phyloP scores from a whole-genome alignment of 352 stramenopile species.

The Phytophthora pisi region DNA sequence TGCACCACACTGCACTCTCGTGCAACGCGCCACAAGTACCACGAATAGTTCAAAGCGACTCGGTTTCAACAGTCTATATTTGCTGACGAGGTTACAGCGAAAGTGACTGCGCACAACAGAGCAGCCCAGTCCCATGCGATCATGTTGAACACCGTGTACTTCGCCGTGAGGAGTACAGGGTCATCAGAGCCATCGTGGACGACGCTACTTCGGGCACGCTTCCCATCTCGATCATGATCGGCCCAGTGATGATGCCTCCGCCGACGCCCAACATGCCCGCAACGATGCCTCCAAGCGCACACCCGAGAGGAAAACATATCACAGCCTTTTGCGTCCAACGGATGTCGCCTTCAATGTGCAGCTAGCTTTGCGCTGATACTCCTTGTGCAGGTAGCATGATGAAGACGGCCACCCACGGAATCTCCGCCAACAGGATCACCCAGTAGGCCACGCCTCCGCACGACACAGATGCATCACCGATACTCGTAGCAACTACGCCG shows the following conservation, averaged over 20 bases:
- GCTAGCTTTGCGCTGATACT: too few species aligned
- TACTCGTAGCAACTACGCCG: too few species aligned
- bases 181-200: constrained; percentile 42
- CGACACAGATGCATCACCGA: too few species aligned
- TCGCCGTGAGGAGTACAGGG: constrained; percentile 66
- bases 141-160: constrained; percentile 63
- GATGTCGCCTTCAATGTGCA: constrained; percentile 38
- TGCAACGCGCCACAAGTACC: too few species aligned
- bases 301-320: constrained; percentile 50
- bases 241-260: constrained; percentile 43
- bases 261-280: constrained; percentile 62
- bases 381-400: too few species aligned
- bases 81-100: constrained; percentile 45
- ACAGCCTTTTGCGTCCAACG: constrained; percentile 51
- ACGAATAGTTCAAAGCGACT: too few species aligned
- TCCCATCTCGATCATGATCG: constrained; percentile 41
- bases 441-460: too few species aligned
- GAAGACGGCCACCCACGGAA: too few species aligned
- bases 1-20: too few species aligned
- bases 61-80: neutral
- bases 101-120: constrained; percentile 46
- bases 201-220: constrained; percentile 51
- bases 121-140: constrained; percentile 57
- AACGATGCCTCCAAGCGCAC: constrained; percentile 48
- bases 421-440: too few species aligned